These are phyloP conservation scores for Umbelopsis sp. DNA, from an alignment of 192 early-diverging fungal species.

Conservation along the genomic window DNA sequence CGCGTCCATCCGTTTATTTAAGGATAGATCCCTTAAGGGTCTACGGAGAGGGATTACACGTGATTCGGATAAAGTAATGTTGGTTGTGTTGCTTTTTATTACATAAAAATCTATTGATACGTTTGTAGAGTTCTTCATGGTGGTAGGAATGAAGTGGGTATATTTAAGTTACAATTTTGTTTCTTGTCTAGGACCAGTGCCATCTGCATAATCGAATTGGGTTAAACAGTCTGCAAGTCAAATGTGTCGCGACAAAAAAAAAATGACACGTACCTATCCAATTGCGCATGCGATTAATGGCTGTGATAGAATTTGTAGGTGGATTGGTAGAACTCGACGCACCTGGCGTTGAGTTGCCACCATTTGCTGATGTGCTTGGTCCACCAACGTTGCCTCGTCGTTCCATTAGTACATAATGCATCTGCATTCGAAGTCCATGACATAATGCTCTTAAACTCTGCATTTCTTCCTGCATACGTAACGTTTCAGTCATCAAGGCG, in stretches of 20 bases:
- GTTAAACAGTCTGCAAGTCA: neutral
- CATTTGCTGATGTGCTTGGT: neutral
- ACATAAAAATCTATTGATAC: neutral
- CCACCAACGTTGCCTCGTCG: conserved; percentile 25
- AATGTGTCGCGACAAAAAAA: neutral
- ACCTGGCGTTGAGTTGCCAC: neutral
- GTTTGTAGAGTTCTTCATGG: neutral
- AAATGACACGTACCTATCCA: conserved; percentile 6
- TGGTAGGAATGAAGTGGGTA: neutral
- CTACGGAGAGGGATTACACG: neutral
- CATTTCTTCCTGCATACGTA: conserved; percentile 69
- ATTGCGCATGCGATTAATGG: conserved; percentile 6
- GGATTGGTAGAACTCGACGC: neutral
- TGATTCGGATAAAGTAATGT: too few species aligned
- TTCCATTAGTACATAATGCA: conserved; percentile 64
- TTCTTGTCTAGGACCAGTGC: conserved; percentile 31
- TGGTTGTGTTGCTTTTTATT: neutral
- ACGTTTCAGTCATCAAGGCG: conserved; percentile 66
- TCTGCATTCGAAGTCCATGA: conserved; percentile 69
- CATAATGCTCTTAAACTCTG: conserved; percentile 64
- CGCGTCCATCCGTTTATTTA: too few species aligned
- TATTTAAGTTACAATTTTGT: conserved; percentile 27
- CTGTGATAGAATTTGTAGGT: neutral
- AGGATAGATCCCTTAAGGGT: neutral
- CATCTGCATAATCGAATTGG: neutral